Conservation (phyloP, 2,329 filamentous ascomycete species). For the Epichloe amarillans region DNA sequence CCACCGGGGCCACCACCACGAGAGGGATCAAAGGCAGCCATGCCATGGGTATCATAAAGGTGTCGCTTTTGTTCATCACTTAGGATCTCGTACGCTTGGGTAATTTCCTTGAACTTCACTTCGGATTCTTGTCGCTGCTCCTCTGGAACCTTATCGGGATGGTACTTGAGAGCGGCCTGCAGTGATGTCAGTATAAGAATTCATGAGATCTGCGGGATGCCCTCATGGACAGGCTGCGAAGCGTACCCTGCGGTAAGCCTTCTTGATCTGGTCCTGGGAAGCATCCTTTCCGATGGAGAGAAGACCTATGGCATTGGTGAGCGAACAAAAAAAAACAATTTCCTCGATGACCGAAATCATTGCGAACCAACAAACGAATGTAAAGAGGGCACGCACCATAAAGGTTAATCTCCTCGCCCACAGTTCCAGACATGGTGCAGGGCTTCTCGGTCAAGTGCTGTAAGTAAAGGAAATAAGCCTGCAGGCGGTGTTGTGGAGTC, state of each 20-base stretch:
- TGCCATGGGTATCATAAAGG: constrained; percentile 86
- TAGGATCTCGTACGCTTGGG: constrained; percentile 94
- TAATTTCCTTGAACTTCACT: constrained; percentile 81
- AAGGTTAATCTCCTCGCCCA: constrained; percentile 38
- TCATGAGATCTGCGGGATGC: background rate
- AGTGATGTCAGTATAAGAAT: constrained; percentile 7
- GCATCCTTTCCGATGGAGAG: constrained; percentile 63
- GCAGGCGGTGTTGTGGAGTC: background rate
- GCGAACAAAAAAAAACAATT: background rate
- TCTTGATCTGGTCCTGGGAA: constrained; percentile 73
- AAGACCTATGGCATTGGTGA: constrained; percentile 43
- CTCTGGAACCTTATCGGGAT: constrained; percentile 91
- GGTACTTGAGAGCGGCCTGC: constrained; percentile 73
- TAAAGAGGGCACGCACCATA: constrained; percentile 34
- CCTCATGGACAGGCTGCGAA: background rate
- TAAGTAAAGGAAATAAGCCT: background rate
- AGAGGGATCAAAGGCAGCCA: constrained; percentile 82
- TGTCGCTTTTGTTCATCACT: constrained; percentile 88
- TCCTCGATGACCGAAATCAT: background rate
- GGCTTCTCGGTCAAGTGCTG: background rate
- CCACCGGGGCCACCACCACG: constrained; percentile 52
- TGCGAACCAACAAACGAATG: no score
- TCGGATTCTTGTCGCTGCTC: constrained; percentile 76
- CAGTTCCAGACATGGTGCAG: constrained; percentile 13
- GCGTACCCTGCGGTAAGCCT: constrained; percentile 84